Evolutionary conservation across 768 basidiomycete genomes (phyloP), one percentile per base, ranked within the genome.

Genomic region (Suillus lakei): DNA sequence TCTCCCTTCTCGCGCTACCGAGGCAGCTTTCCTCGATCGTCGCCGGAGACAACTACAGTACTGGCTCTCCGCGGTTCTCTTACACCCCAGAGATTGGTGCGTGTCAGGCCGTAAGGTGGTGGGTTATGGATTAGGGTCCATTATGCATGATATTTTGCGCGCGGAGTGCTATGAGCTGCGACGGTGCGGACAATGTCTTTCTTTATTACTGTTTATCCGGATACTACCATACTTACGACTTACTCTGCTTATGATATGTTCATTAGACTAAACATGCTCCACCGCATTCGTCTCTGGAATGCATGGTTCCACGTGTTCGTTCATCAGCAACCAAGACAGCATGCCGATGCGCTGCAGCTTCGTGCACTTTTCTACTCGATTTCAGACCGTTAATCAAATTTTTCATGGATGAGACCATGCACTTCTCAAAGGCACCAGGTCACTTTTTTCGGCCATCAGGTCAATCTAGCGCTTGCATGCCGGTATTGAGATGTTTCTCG

Each of bases 51-150:
- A 81, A 15, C 79, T 91, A 4, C 85, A 91, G 72, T 84, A 85
- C 64, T 92, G 89, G 88, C 85, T 92, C 3, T 83, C 85, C 0
- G 75, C 84, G 0, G 82, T 91, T 2, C 71, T 92, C 0, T 77
- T 92, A 1, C 90, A 92, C 68, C 91, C 91, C 5, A n/a, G 90
- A 92, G 59, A 78, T 91, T 8, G 91, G 91, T 2, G 86, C 84
- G 0, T 85, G 83, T 53, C 82, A 86, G 61, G 84, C 82, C 2
- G 89, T 90, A 13, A 76, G 86, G 64, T 71, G 78, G 50, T 92
- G 91, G 91, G 84, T 91, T 41, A 85, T 86, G 79, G 75, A 82
- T 56, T 82, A 59, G 26, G 9, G 4, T 32, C 5, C 0, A 39
- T 28, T 9, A 38, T n/a, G 28, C 18, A 26, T 28, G 38, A 18